Evolutionary conservation across 208 protist genomes (phyloP).

Genomic region (Leptomonas pyrrhocoris): DNA sequence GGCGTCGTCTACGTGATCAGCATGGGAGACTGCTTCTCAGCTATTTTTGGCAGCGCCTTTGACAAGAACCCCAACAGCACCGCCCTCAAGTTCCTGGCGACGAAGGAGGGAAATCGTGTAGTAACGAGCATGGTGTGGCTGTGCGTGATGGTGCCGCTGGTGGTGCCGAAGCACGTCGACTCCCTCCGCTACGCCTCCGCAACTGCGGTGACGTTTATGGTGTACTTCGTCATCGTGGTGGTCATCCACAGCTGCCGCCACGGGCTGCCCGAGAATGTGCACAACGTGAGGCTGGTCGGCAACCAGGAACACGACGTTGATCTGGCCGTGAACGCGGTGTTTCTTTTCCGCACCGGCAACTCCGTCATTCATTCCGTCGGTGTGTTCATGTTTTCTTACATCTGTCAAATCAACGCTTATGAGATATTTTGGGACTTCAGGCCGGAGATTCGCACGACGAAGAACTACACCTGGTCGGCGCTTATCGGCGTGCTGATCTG

Average conservation of each 20-base stretch:
- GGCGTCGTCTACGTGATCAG: slow-evolving; percentile 45
- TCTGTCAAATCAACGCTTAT: slow-evolving; percentile 60
- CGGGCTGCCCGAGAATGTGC: slow-evolving; percentile 24
- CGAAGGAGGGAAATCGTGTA: slow-evolving; percentile 25
- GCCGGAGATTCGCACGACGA: slow-evolving; percentile 27
- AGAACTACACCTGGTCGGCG: slow-evolving; percentile 44
- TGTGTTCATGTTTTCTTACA: slow-evolving; percentile 69
- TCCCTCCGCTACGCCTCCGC: slow-evolving; percentile 63
- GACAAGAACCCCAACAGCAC: slow-evolving; percentile 25
- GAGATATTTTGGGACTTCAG: slow-evolving; percentile 63
- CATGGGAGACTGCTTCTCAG: slow-evolving; percentile 29
- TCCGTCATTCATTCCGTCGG: slow-evolving; percentile 38
- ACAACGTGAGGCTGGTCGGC: slow-evolving; percentile 30
- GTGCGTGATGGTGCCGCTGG: slow-evolving; percentile 58
- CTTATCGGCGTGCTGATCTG: slow-evolving; percentile 60
- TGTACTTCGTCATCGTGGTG: slow-evolving; percentile 54
- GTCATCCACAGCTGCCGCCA: slow-evolving; percentile 44
- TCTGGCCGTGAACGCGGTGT: slow-evolving; percentile 30
- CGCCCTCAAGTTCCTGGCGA: slow-evolving; percentile 31
- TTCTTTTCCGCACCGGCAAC: slow-evolving; percentile 58
- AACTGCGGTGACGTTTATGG: slow-evolving; percentile 53
- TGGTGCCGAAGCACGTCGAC: slow-evolving; percentile 66
- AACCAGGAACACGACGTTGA: slow-evolving; percentile 14
- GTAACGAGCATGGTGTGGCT: slow-evolving; percentile 46
- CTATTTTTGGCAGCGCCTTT: slow-evolving; percentile 30